These are phyloP conservation scores for Ambrosia artemisiifolia DNA, from an alignment of 129 eudicot genomes.

Conservation along the genomic window DNA sequence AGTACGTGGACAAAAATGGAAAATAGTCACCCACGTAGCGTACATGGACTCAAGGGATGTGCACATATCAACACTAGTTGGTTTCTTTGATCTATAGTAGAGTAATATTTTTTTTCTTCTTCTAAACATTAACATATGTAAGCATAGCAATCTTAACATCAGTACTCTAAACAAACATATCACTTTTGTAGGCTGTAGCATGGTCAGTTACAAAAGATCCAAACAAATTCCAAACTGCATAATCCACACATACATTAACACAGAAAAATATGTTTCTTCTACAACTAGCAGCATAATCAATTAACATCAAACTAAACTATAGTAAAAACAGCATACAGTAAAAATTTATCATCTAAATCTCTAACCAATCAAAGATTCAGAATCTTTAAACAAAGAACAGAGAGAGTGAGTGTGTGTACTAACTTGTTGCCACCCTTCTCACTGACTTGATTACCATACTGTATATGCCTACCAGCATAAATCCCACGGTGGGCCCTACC, in stretches of 20 bases:
- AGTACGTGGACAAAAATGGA: no score
- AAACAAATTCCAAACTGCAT: not conserved
- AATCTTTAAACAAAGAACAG: no score
- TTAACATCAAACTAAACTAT: not conserved
- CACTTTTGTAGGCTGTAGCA: not conserved
- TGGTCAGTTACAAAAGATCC: not conserved
- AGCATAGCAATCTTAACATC: not conserved
- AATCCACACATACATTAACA: not conserved
- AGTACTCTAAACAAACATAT: not conserved
- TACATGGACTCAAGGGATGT: no score
- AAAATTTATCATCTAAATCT: no score
- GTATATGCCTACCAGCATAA: slow-evolving; percentile 91
- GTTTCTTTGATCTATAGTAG: not conserved
- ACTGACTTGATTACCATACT: slow-evolving; percentile 79
- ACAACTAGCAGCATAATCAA: not conserved
- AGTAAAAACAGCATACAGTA: no score
- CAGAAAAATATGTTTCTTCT: not conserved
- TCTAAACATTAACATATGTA: not conserved
- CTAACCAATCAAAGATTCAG: slow-evolving; percentile 2
- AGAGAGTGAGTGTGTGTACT: no score
- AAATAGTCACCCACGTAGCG: no score
- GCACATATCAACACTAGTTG: not conserved
- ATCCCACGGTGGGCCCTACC: slow-evolving; percentile 93
- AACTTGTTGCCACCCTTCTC: slow-evolving; percentile 97
- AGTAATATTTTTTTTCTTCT: not conserved